These are phyloP conservation scores for Melaleuca quinquenervia DNA, from an alignment of 345 rosid species.

Conservation along the genomic window DNA sequence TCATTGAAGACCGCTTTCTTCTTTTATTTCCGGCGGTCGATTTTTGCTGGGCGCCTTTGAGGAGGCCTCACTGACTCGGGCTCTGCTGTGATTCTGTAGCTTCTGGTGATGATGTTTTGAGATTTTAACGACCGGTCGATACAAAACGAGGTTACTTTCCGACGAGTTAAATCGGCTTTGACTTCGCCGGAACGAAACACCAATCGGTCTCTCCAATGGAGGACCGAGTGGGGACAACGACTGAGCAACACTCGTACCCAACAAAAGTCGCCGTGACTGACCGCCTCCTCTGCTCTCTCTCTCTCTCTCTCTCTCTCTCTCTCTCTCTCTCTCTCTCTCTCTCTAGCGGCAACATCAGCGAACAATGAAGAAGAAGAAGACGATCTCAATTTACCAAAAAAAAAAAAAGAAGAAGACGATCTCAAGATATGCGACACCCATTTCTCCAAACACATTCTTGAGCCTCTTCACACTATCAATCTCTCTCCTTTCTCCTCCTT, in stretches of 20 bases:
- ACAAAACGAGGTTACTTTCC: background rate
- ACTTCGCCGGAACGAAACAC: background rate
- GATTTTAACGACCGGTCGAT: background rate
- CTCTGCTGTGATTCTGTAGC: background rate
- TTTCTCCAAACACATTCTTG: background rate
- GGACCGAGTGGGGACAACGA: background rate
- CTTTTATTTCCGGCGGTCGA: background rate
- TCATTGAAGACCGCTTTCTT: background rate
- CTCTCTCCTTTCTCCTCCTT: background rate
- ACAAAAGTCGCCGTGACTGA: background rate
- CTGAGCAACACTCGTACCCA: background rate
- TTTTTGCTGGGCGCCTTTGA: background rate
- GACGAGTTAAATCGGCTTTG: background rate
- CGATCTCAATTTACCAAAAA: no score
- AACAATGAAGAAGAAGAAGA: background rate
- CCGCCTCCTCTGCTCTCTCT: background rate
- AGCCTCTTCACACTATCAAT: background rate
- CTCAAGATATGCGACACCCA: background rate
- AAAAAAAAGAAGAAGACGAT: background rate
- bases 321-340: background rate
- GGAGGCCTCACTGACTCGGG: background rate
- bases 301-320: background rate
- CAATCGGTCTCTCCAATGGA: background rate
- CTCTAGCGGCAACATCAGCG: background rate
- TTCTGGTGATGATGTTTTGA: background rate